A percentile compares a stretch with the other conserved stretches of the same genome.
Conservation (phyloP, 2,329 filamentous ascomycete species). For the Colletotrichum gloeosporioides region DNA sequence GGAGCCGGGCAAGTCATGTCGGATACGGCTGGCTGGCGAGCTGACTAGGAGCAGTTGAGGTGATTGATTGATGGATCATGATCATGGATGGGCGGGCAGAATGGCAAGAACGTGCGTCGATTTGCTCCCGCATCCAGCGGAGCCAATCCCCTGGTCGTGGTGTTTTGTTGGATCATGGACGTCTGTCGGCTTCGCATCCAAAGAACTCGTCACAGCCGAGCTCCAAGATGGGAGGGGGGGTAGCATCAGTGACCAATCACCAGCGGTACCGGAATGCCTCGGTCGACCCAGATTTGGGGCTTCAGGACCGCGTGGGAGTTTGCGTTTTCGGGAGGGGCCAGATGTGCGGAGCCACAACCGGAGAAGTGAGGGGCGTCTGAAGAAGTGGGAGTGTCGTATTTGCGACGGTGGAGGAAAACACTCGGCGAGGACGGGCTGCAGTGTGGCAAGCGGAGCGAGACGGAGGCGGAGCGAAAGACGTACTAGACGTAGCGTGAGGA, state of each 20-base stretch:
- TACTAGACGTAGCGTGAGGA: neutral
- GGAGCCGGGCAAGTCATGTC: neutral
- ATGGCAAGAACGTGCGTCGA: slow-evolving; percentile 9
- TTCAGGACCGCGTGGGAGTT: slow-evolving; percentile 5
- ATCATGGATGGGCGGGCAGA: neutral
- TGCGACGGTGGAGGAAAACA: neutral
- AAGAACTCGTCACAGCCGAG: slow-evolving; percentile 9
- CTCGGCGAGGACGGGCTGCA: neutral
- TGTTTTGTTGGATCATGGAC: slow-evolving; percentile 2
- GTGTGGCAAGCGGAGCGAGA: neutral
- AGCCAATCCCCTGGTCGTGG: neutral
- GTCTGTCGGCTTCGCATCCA: slow-evolving; percentile 1
- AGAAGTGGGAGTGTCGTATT: neutral
- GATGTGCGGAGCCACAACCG: neutral
- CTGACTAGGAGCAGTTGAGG: neutral
- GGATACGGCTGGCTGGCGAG: neutral
- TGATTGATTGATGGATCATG: neutral
- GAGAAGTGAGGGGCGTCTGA: neutral
- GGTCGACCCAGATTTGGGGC: neutral
- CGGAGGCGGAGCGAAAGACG: neutral
- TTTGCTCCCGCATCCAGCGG: slow-evolving; percentile 15
- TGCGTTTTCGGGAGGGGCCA: neutral
- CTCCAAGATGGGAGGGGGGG: neutral
- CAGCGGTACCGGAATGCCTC: slow-evolving; percentile 3
- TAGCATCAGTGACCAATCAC: slow-evolving; percentile 1